Evolutionary conservation across 139 green algal genomes (phyloP), one percentile per base, ranked within the genome.

Genomic region (Micractinium conductrix): DNA sequence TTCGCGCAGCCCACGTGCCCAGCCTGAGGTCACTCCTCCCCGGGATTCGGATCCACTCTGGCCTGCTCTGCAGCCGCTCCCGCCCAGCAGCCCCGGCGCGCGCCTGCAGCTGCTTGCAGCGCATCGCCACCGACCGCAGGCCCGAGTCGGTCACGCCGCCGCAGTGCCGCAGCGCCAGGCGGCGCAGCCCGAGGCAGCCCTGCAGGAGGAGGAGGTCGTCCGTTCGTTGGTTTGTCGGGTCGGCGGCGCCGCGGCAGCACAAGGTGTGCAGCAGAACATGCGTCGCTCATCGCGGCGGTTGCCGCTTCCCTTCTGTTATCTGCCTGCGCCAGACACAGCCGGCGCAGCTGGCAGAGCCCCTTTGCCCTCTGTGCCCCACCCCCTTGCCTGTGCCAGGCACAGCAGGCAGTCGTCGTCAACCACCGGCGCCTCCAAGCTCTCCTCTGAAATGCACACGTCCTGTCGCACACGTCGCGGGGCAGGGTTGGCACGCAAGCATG

Each of bases 371-470:
- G n/a, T n/a, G n/a, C n/a, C n/a, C n/a, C n/a, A n/a, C 40, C 4
- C 14, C 1, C 37, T 38, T 53, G 19, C 74, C 74, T 85, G 80
- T 9, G 44, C 67, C 10, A 85, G 35, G 8, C 44, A 79, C 4
- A 85, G 9, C 16, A 78, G n/a, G 44, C 45, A 55, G 67, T 78
- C 80, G 45, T 86, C 75, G 19, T 86, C 79, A 8, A 88, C 58
- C 44, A 83, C 85, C 1, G 85, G 69, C 9, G 87, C 35, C 44
- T 88, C 70, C 71, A 88, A 43, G 0, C 53, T 48, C 22, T 87
- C 79, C 63, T 88, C 85, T 14, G 79, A 88, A 3, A 88, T 78
- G 71, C 26, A 55, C 33, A 88, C 58, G 22, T 87, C 71, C 79
- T 85, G 81, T 45, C 40, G 62, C 19, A 21, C 19, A 58, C 10